Evolutionary conservation across 305 asterid genomes (phyloP).

Genomic region (Plantago coronopus): DNA sequence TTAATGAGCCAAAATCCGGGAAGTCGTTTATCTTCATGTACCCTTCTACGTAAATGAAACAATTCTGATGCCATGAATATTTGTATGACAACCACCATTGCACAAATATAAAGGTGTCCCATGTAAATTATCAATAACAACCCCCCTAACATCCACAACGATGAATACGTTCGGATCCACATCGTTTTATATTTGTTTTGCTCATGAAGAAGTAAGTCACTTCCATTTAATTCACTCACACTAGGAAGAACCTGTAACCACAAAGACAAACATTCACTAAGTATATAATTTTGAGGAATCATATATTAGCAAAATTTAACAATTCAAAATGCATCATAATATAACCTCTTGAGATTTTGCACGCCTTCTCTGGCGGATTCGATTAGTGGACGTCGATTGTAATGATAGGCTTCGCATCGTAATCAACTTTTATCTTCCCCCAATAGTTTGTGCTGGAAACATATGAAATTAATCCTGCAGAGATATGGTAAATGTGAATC

Average conservation of each 20-base stretch:
- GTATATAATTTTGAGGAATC: not conserved
- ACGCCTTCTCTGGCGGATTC: conserved; percentile 49
- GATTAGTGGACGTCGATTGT: conserved; percentile 45
- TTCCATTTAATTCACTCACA: conserved; percentile 49
- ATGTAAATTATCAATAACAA: conserved; percentile 51
- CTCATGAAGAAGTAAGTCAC: conserved; percentile 56
- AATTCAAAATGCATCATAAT: not conserved
- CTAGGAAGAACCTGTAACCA: conserved; percentile 52
- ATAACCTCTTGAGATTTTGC: conserved; percentile 48
- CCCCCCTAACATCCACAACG: conserved; percentile 87
- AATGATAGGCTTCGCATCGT: conserved; percentile 43
- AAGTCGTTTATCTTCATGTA: conserved; percentile 78
- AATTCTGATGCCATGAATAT: conserved; percentile 78
- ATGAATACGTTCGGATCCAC: conserved; percentile 73
- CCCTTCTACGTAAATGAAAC: conserved; percentile 70
- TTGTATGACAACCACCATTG: conserved; percentile 68
- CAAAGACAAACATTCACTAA: conserved; percentile 10
- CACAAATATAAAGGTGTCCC: conserved; percentile 87
- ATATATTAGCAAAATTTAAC: not conserved
- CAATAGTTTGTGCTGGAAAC: conserved; percentile 12
- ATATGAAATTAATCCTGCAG: conserved; percentile 23
- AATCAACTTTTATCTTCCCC: conserved; percentile 14
- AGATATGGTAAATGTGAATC: not conserved
- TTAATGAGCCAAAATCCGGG: conserved; percentile 84
- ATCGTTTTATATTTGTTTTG: conserved; percentile 73